Conservation (phyloP, 2,329 filamentous ascomycete genomes). For the Epichloe elymi region DNA sequence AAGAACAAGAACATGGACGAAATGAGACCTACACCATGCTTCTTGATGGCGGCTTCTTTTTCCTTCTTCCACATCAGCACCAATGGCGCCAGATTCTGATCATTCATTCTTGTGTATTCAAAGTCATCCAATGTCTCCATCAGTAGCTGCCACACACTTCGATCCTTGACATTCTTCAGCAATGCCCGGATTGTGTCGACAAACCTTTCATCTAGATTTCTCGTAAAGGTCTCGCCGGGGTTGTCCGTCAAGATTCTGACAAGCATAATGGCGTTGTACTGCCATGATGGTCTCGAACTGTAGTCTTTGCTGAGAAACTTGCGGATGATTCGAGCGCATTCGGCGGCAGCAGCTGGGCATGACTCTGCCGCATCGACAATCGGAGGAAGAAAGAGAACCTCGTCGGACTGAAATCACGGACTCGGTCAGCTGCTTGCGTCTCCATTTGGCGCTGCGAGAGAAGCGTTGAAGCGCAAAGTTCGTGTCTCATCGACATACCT, state of each 20-base stretch:
- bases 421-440: background rate
- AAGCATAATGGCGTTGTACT: slow-evolving; percentile 96
- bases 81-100: slow-evolving; percentile 59
- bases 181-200: slow-evolving; percentile 62
- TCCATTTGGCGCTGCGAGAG: background rate
- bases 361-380: slow-evolving; percentile 95
- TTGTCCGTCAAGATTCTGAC: slow-evolving; percentile 86
- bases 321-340: slow-evolving; percentile 68
- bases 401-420: slow-evolving; percentile 50
- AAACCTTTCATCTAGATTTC: slow-evolving; percentile 78
- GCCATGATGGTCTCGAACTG: slow-evolving; percentile 50
- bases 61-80: slow-evolving; percentile 84
- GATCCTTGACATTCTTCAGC: slow-evolving; percentile 56
- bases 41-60: slow-evolving; percentile 50
- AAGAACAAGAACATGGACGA: background rate
- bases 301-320: slow-evolving; percentile 69
- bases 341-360: slow-evolving; percentile 70
- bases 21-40: slow-evolving; percentile 30
- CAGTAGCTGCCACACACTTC: slow-evolving; percentile 70
- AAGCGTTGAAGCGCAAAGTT: background rate
- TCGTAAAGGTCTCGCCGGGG: slow-evolving; percentile 80
- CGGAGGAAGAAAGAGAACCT: slow-evolving; percentile 80
- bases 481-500: slow-evolving; percentile 24
- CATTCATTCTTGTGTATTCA: slow-evolving; percentile 55
- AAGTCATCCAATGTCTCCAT: slow-evolving; percentile 76